These are phyloP conservation scores for Castanea mollissima DNA, from an alignment of 306 rosid genomes.

Conservation along the genomic window DNA sequence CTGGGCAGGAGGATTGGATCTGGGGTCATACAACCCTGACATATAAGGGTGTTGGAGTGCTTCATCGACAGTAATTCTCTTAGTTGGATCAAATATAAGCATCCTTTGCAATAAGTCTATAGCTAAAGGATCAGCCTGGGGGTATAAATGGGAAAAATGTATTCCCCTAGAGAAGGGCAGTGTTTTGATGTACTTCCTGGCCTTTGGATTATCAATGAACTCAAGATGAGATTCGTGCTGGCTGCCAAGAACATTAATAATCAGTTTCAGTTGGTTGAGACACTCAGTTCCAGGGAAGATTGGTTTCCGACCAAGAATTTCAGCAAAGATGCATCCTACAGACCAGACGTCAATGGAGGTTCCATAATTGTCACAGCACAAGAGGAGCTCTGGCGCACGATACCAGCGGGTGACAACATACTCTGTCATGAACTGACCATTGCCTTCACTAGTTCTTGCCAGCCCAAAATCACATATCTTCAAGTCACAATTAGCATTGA, in stretches of 20 bases:
- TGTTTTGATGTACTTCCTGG: slow-evolving; percentile 57
- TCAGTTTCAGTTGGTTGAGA: slow-evolving; percentile 74
- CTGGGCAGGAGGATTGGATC: slow-evolving; percentile 47
- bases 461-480: slow-evolving; percentile 91
- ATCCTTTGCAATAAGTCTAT: slow-evolving; percentile 76
- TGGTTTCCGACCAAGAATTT: slow-evolving; percentile 84
- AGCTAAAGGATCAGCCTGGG: slow-evolving; percentile 76
- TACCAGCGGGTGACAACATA: slow-evolving; percentile 95
- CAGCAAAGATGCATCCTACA: slow-evolving; percentile 92
- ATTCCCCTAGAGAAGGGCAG: slow-evolving; percentile 55
- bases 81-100: slow-evolving; percentile 80
- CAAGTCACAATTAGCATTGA: slow-evolving; percentile 71
- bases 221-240: slow-evolving; percentile 51
- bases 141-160: slow-evolving; percentile 57
- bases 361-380: slow-evolving; percentile 80
- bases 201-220: slow-evolving; percentile 64
- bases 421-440: slow-evolving; percentile 80
- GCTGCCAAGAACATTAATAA: slow-evolving; percentile 75
- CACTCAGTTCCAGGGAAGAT: slow-evolving; percentile 78
- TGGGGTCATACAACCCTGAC: slow-evolving; percentile 60
- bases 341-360: slow-evolving; percentile 93
- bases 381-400: slow-evolving; percentile 88
- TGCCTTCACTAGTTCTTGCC: slow-evolving; percentile 66
- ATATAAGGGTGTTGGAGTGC: slow-evolving; percentile 91
- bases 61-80: slow-evolving; percentile 68